These are phyloP conservation scores for Aspergillus aculeatus DNA, from an alignment of 2,329 filamentous ascomycete genomes.

Conservation along the genomic window DNA sequence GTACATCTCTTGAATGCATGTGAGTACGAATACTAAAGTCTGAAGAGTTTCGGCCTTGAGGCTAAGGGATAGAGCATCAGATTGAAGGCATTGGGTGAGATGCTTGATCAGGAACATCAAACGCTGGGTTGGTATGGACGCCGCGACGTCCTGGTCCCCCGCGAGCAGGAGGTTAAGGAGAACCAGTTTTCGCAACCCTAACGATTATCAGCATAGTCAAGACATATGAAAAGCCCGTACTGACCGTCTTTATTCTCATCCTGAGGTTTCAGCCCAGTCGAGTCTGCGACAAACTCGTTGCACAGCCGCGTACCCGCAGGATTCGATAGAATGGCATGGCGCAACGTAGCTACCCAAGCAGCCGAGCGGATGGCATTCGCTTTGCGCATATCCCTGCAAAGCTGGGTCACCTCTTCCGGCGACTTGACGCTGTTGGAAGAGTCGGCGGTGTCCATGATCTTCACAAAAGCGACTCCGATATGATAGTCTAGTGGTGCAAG, in stretches of 20 bases:
- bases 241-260: slow-evolving; percentile 44
- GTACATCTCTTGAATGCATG: slow-evolving; percentile 76
- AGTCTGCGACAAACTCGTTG: slow-evolving; percentile 60
- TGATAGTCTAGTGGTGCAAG: slow-evolving; percentile 38
- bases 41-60: slow-evolving; percentile 42
- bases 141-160: slow-evolving; percentile 48
- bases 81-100: slow-evolving; percentile 68
- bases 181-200: slow-evolving; percentile 51
- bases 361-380: slow-evolving; percentile 49
- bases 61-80: slow-evolving; percentile 50
- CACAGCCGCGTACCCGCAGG: slow-evolving; percentile 53
- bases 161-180: slow-evolving; percentile 56
- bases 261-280: slow-evolving; percentile 55
- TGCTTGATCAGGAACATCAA: slow-evolving; percentile 81
- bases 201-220: slow-evolving; percentile 16
- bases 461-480: slow-evolving; percentile 42
- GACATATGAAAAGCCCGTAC: slow-evolving; percentile 10
- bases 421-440: slow-evolving; percentile 26
- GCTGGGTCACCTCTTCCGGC: slow-evolving; percentile 31
- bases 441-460: slow-evolving; percentile 37
- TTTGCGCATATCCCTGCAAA: slow-evolving; percentile 37
- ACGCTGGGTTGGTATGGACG: slow-evolving; percentile 58
- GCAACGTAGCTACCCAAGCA: slow-evolving; percentile 50
- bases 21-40: slow-evolving; percentile 59
- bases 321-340: slow-evolving; percentile 49